Evolutionary conservation across 2,329 filamentous ascomycete species (phyloP).

Genomic region (Juglanconis oblonga): DNA sequence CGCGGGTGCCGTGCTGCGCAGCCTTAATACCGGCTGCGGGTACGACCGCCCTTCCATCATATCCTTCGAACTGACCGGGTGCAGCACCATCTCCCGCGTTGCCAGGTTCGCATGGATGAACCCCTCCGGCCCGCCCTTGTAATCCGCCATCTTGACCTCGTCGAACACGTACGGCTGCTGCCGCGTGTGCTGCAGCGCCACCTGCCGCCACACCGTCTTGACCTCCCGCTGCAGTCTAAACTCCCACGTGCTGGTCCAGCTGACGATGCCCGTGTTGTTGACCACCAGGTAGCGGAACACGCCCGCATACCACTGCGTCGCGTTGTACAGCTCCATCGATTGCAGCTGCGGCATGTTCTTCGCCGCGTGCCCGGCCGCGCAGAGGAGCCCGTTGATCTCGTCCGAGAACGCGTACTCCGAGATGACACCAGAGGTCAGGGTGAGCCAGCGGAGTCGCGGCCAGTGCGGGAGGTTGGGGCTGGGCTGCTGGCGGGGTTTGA

Average conservation of each 20-base stretch:
- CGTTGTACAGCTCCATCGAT: conserved; percentile 27
- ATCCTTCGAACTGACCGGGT: conserved; percentile 4
- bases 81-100: conserved; percentile 16
- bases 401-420: conserved; percentile 20
- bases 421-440: conserved; percentile 24
- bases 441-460: conserved; percentile 23
- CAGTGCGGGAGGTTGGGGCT: conserved; percentile 18
- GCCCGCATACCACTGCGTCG: conserved; percentile 22
- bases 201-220: conserved; percentile 17
- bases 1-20: not conserved
- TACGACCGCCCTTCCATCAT: conserved; percentile 14
- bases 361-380: conserved; percentile 21
- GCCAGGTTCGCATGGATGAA: conserved; percentile 16
- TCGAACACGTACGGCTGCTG: conserved; percentile 13
- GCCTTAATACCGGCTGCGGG: conserved; percentile 11
- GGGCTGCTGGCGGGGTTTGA: not conserved
- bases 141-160: conserved; percentile 10
- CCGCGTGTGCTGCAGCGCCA: conserved; percentile 8
- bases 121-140: conserved; percentile 10
- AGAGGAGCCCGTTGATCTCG: conserved; percentile 23
- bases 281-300: conserved; percentile 26
- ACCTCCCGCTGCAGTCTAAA: conserved; percentile 7
- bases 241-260: conserved; percentile 21
- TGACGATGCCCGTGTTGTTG: conserved; percentile 9
- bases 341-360: conserved; percentile 25